Evolutionary conservation across 2,329 filamentous ascomycete genomes (phyloP).

Genomic region (Gaeumannomyces tritici): DNA sequence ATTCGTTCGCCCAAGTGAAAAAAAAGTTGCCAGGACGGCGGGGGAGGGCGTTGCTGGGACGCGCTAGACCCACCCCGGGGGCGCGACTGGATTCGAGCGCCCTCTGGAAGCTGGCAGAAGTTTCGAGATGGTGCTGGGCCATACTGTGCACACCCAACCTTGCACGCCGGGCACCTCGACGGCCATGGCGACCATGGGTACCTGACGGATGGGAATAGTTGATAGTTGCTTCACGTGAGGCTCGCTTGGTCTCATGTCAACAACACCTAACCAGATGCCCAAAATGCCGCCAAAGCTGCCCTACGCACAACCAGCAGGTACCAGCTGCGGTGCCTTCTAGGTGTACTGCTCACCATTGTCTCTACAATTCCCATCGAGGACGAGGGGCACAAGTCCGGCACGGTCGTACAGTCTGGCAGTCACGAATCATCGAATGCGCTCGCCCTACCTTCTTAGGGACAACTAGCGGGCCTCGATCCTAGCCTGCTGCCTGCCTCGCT

Average conservation of each 20-base stretch:
- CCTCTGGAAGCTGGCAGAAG: conserved; percentile 3
- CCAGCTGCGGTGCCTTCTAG: no score
- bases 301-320: no score
- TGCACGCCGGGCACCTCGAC: not conserved
- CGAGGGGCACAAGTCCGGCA: not conserved
- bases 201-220: not conserved
- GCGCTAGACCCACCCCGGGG: not conserved
- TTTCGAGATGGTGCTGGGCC: not conserved
- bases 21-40: not conserved
- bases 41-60: not conserved
- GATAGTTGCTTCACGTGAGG: no score
- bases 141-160: not conserved
- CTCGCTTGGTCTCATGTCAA: no score
- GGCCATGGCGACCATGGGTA: not conserved
- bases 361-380: no score
- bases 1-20: conserved; percentile 1
- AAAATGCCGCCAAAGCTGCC: no score
- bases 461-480: no score
- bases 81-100: not conserved
- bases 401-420: not conserved
- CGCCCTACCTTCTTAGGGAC: no score
- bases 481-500: no score
- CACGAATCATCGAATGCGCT: not conserved
- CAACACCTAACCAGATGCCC: no score
- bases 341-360: no score